phyloP scores from a whole-genome alignment of 164 flowering plant species.

The Stephania yunnanensis region DNA sequence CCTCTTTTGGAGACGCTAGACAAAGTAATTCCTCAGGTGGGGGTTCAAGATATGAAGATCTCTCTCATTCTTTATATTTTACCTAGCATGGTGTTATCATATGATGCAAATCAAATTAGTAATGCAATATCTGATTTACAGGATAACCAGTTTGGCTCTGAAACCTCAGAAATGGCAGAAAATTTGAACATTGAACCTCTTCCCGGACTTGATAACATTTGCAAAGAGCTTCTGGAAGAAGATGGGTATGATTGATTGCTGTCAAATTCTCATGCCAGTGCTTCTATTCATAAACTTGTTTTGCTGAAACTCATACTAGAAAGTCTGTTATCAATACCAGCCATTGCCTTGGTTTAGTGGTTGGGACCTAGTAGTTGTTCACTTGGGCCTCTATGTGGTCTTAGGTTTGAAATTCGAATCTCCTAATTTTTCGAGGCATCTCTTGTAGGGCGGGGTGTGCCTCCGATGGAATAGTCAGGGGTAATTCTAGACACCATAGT shows the following conservation, averaged over 20 bases:
- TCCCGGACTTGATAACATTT: constrained; percentile 76
- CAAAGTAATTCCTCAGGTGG: constrained; percentile 83
- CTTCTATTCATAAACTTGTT: neutral
- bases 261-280: neutral
- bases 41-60: constrained; percentile 7
- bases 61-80: neutral
- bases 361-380: too few relatives aligned
- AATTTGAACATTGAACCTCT: constrained; percentile 54
- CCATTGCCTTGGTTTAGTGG: too few relatives aligned
- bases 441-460: too few relatives aligned
- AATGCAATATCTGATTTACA: constrained; percentile 17
- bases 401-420: too few relatives aligned
- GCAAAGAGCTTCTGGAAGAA: constrained; percentile 66
- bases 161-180: constrained; percentile 20
- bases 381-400: too few relatives aligned
- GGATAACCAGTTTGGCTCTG: constrained; percentile 32
- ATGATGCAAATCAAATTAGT: neutral
- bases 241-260: constrained; percentile 60
- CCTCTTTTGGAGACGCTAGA: constrained; percentile 87
- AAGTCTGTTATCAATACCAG: neutral
- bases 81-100: constrained; percentile 1
- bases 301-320: neutral
- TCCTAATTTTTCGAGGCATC: too few relatives aligned
- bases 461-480: too few relatives aligned
- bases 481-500: too few relatives aligned